These are phyloP conservation scores for Polytrichum formosum DNA, from an alignment of 225 moss, liverwort and hornwort genomes.

Conservation along the genomic window DNA sequence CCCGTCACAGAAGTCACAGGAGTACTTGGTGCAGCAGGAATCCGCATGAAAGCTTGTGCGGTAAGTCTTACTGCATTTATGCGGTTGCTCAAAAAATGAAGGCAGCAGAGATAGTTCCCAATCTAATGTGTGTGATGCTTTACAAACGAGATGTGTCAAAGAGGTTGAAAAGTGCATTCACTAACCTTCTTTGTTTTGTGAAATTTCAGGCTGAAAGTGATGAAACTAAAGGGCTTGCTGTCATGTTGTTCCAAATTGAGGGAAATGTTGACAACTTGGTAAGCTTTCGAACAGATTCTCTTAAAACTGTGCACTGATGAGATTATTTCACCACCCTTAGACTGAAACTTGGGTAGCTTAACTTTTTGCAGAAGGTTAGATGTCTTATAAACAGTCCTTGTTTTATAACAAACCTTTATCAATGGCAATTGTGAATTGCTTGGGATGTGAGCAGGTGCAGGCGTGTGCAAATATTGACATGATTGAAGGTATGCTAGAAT, in stretches of 20 bases:
- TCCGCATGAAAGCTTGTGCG: slow-evolving; percentile 88
- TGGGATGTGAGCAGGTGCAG: slow-evolving; percentile 49
- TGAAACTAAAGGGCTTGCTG: slow-evolving; percentile 72
- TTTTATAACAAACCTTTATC: background rate
- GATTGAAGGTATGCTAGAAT: slow-evolving; percentile 79
- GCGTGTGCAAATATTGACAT: slow-evolving; percentile 59
- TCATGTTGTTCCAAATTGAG: slow-evolving; percentile 94
- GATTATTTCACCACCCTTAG: no score
- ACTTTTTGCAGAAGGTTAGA: no score
- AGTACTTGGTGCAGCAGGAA: slow-evolving; percentile 65
- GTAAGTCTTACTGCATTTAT: slow-evolving; percentile 46
- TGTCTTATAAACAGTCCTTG: no score
- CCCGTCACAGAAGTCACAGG: slow-evolving; percentile 89
- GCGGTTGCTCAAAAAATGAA: background rate
- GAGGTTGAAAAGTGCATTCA: background rate
- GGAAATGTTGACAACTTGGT: slow-evolving; percentile 76
- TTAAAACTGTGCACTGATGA: no score
- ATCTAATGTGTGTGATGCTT: background rate
- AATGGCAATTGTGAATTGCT: slow-evolving; percentile 1
- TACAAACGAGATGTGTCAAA: background rate
- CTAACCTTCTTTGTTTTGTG: slow-evolving; percentile 6
- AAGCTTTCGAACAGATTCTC: slow-evolving; percentile 15
- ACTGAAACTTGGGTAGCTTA: no score
- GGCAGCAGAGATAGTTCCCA: background rate
- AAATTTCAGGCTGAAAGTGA: slow-evolving; percentile 88